Conservation (phyloP, 164 flowering plant genomes). For the Macadamia integrifolia region DNA sequence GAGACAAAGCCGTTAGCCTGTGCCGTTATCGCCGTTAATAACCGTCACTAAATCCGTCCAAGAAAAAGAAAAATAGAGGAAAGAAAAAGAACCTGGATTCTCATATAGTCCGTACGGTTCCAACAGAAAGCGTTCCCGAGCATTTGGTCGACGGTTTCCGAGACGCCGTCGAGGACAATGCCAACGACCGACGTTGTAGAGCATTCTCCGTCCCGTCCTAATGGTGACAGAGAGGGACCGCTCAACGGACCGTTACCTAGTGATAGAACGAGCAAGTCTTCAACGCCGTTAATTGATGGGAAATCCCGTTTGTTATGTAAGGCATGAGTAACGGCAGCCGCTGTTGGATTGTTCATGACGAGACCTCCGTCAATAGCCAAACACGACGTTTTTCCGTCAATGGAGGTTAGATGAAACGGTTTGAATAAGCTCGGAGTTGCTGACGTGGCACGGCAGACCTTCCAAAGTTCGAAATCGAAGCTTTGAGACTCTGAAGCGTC, state of each 20-base stretch:
- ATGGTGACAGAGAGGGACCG: not conserved
- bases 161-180: slow-evolving; percentile 81
- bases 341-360: slow-evolving; percentile 94
- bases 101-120: slow-evolving; percentile 72
- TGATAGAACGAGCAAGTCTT: slow-evolving; percentile 75
- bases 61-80: not conserved
- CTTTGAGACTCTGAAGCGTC: slow-evolving; percentile 43
- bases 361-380: slow-evolving; percentile 84
- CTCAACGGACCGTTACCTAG: slow-evolving; percentile 60
- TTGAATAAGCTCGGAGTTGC: slow-evolving; percentile 46
- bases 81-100: slow-evolving; percentile 64
- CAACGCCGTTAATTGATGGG: slow-evolving; percentile 72
- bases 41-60: not conserved
- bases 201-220: slow-evolving; percentile 10
- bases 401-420: slow-evolving; percentile 56
- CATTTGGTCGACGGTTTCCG: slow-evolving; percentile 92
- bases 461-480: slow-evolving; percentile 47
- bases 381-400: slow-evolving; percentile 74
- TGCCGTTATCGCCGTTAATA: slow-evolving; percentile 13
- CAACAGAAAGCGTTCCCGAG: slow-evolving; percentile 87
- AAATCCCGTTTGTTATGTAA: slow-evolving; percentile 83
- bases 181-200: slow-evolving; percentile 48
- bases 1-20: slow-evolving; percentile 48
- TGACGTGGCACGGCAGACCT: slow-evolving; percentile 44
- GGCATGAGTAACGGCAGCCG: slow-evolving; percentile 91